These are phyloP conservation scores for Rhododendron henanense DNA, from an alignment of 148 eudicot genomes.

Conservation along the genomic window DNA sequence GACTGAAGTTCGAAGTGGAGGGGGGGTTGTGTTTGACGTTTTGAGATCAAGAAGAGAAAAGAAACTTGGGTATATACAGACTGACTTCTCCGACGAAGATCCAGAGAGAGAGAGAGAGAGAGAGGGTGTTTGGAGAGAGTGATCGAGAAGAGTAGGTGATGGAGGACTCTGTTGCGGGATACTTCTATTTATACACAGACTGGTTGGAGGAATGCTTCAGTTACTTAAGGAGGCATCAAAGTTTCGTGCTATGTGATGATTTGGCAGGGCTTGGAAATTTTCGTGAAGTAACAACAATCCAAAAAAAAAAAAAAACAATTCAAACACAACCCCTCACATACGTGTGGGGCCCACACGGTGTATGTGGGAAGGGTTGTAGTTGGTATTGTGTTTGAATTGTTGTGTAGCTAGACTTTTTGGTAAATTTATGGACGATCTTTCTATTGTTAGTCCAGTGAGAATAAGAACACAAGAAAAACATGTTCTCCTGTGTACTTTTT, in stretches of 20 bases:
- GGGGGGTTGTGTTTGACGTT: too few relatives aligned
- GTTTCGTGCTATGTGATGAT: not conserved
- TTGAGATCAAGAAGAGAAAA: not conserved
- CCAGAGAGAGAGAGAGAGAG: not conserved
- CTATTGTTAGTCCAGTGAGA: too few relatives aligned
- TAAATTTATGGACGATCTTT: too few relatives aligned
- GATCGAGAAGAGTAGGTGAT: not conserved
- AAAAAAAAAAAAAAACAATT: too few relatives aligned
- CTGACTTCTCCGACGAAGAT: not conserved
- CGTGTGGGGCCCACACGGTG: too few relatives aligned
- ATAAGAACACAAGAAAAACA: too few relatives aligned
- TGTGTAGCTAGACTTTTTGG: too few relatives aligned
- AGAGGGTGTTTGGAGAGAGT: not conserved
- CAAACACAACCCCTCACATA: too few relatives aligned
- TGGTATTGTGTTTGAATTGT: too few relatives aligned
- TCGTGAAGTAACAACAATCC: too few relatives aligned
- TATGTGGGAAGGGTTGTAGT: rapidly evolving
- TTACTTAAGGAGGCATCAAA: not conserved
- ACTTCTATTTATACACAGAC: not conserved
- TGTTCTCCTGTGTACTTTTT: too few relatives aligned
- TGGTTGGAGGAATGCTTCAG: not conserved
- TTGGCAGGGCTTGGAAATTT: too few relatives aligned
- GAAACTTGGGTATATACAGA: not conserved
- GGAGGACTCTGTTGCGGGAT: not conserved
- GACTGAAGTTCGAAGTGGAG: not conserved